Conservation (phyloP, 2,329 filamentous ascomycete genomes). For the Graphium sp. region DNA sequence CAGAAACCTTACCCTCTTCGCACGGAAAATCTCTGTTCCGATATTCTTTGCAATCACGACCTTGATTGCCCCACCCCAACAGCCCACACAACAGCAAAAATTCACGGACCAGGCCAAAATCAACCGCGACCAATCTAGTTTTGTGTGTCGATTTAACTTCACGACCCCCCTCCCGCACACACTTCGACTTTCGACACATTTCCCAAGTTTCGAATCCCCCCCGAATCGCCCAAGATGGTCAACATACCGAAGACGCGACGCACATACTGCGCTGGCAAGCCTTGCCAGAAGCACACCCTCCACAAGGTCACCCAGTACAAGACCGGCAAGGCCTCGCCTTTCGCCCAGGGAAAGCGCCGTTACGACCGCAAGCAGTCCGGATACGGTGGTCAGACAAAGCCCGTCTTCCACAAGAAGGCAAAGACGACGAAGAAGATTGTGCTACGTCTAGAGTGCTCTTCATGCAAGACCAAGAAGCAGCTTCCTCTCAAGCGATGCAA, state of each 20-base stretch:
- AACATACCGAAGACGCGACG: conserved; percentile 97
- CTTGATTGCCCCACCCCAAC: no score
- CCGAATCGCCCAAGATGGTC: no score
- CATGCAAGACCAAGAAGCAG: conserved; percentile 97
- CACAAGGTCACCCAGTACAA: conserved; percentile 96
- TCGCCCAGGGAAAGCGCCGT: conserved; percentile 98
- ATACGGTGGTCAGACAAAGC: conserved; percentile 99
- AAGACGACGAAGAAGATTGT: conserved; percentile 99
- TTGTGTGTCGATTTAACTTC: no score
- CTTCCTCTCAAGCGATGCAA: conserved; percentile 99
- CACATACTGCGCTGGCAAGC: conserved; percentile 95
- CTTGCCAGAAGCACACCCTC: conserved; percentile 82
- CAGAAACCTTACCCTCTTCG: no score
- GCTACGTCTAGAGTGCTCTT: conserved; percentile 90
- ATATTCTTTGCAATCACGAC: no score
- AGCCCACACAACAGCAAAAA: no score
- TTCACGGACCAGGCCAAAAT: no score
- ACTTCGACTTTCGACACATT: no score
- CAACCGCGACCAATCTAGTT: no score
- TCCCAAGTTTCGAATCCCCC: no score
- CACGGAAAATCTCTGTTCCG: no score
- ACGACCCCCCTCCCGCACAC: no score
- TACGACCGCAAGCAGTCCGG: conserved; percentile 98
- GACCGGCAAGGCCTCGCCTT: conserved; percentile 88
- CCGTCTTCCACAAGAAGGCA: conserved; percentile 99